Percentiles rank a stretch among this genome's conserved stretches.
Evolutionary conservation across 371 early-diverging fungal species (phyloP).

Genomic region (Spiromyces aspiralis): DNA sequence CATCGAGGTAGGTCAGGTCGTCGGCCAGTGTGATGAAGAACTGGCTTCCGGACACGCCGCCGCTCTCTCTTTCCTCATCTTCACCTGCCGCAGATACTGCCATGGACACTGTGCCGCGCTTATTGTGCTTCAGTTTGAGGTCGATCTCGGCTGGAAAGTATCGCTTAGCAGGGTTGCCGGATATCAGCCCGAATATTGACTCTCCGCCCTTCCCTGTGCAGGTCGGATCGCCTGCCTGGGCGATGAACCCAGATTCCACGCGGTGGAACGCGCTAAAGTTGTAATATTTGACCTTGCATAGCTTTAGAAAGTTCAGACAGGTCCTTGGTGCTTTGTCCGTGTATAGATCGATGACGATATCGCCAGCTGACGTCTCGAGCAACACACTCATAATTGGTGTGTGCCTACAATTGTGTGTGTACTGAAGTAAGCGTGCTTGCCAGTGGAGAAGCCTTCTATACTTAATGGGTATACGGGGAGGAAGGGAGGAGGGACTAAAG

Average conservation of each 20-base stretch:
- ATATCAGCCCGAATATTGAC: constrained; percentile 46
- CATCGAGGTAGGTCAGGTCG: constrained; percentile 78
- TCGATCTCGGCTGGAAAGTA: constrained; percentile 75
- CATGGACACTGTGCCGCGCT: constrained; percentile 73
- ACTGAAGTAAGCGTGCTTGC: too few species aligned
- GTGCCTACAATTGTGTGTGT: too few species aligned
- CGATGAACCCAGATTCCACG: constrained; percentile 76
- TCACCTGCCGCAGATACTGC: constrained; percentile 36
- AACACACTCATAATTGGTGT: constrained; percentile 44
- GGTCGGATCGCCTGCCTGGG: constrained; percentile 76
- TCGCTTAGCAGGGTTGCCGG: constrained; percentile 28
- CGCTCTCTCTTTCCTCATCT: constrained; percentile 1
- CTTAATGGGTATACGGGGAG: too few species aligned
- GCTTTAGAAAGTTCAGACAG: constrained; percentile 75
- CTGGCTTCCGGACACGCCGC: constrained; percentile 43
- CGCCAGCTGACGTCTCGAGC: constrained; percentile 84
- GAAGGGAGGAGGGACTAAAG: too few species aligned
- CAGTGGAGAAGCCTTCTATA: too few species aligned
- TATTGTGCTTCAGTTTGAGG: constrained; percentile 70
- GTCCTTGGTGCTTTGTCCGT: constrained; percentile 58
- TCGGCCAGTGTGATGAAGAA: constrained; percentile 92
- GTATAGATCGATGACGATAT: constrained; percentile 84
- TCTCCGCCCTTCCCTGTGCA: constrained; percentile 71
- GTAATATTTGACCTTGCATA: constrained; percentile 89
- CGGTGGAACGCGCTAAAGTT: constrained; percentile 75